Evolutionary conservation across 306 rosid species (phyloP).

Genomic region (Medicago arabica): DNA sequence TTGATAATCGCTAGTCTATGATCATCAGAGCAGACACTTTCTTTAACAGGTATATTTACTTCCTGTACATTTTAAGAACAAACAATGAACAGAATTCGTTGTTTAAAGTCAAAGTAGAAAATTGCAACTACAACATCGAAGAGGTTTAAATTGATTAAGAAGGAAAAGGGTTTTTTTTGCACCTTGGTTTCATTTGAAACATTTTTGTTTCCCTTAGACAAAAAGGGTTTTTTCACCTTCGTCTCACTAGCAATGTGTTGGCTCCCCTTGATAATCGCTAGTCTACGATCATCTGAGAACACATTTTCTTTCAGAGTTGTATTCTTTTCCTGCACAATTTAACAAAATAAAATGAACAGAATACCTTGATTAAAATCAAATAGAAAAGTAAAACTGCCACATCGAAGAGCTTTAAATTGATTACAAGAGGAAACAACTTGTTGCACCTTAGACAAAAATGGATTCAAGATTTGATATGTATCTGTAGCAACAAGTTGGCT

Average conservation of each 20-base stretch:
- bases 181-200: conserved; percentile 52
- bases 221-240: conserved; percentile 43
- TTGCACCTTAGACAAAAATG: conserved; percentile 45
- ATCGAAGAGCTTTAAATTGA: conserved; percentile 29
- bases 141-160: conserved; percentile 22
- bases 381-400: conserved; percentile 5
- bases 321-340: conserved; percentile 55
- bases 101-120: conserved; percentile 31
- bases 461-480: conserved; percentile 42
- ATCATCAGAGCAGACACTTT: conserved; percentile 44
- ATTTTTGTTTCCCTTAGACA: conserved; percentile 38
- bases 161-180: conserved; percentile 24
- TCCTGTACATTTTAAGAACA: conserved; percentile 53
- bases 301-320: conserved; percentile 44
- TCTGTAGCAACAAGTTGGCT: conserved; percentile 37
- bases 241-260: conserved; percentile 28
- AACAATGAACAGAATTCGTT: conserved; percentile 30
- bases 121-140: conserved; percentile 19
- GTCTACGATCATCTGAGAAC: conserved; percentile 41
- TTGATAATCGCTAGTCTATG: conserved; percentile 38
- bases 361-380: conserved; percentile 35
- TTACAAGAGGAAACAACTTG: conserved; percentile 27
- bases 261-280: conserved; percentile 38
- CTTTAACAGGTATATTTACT: conserved; percentile 45
- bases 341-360: conserved; percentile 34